Evolutionary conservation across 805 yeast genomes (phyloP).

Genomic region (Candida tibetensis): DNA sequence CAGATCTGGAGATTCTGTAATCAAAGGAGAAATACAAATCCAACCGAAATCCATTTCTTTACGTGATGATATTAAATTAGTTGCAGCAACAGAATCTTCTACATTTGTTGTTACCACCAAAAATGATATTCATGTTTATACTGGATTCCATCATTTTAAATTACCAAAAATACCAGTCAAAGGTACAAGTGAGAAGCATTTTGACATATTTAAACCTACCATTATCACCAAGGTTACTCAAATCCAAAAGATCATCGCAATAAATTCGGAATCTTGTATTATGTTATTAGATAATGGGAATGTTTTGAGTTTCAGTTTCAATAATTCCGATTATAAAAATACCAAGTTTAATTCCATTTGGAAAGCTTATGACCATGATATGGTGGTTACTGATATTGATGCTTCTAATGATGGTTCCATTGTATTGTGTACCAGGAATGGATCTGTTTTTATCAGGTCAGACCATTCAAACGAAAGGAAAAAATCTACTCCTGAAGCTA

Average conservation of each 20-base stretch:
- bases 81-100: constrained; percentile 62
- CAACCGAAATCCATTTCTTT: constrained; percentile 42
- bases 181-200: constrained; percentile 39
- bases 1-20: constrained; percentile 25
- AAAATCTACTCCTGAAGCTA: constrained; percentile 33
- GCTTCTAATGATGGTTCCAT: constrained; percentile 66
- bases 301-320: constrained; percentile 39
- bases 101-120: constrained; percentile 61
- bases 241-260: constrained; percentile 31
- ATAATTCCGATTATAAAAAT: constrained; percentile 24
- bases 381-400: constrained; percentile 65
- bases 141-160: constrained; percentile 55
- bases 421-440: constrained; percentile 64
- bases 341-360: constrained; percentile 53
- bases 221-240: constrained; percentile 40
- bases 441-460: constrained; percentile 55
- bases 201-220: constrained; percentile 55
- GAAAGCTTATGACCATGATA: constrained; percentile 57
- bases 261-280: constrained; percentile 43
- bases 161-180: constrained; percentile 38
- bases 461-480: constrained; percentile 22
- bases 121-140: constrained; percentile 62
- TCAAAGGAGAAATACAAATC: constrained; percentile 37
- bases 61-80: constrained; percentile 51
- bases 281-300: constrained; percentile 62